Conservation (phyloP, 2,329 filamentous ascomycete genomes). For the Arthrobotrys pseudoclavata region DNA sequence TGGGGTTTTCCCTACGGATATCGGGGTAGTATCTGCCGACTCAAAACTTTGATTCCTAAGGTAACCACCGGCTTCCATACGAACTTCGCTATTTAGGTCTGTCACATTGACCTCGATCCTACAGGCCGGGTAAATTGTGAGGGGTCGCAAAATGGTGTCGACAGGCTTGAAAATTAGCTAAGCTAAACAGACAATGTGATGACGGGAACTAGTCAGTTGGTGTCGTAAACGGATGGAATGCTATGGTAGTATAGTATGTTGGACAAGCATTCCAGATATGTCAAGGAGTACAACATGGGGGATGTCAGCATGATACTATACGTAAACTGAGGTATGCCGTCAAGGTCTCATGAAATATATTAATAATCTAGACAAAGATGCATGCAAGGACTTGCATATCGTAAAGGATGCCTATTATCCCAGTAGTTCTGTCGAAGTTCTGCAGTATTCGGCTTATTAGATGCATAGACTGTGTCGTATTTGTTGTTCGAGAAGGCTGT, state of each 20-base stretch:
- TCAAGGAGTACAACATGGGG: conserved; percentile 15
- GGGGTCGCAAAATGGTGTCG: conserved; percentile 27
- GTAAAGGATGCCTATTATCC: conserved; percentile 26
- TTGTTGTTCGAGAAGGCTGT: conserved; percentile 7
- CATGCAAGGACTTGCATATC: conserved; percentile 40
- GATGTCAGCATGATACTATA: conserved; percentile 22
- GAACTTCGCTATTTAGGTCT: conserved; percentile 1
- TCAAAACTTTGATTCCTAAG: conserved; percentile 33
- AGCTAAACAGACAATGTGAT: conserved; percentile 28
- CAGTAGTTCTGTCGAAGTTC: conserved; percentile 42
- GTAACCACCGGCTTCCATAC: neutral
- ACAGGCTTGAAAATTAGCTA: neutral
- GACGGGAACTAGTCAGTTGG: conserved; percentile 33
- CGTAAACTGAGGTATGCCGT: conserved; percentile 4
- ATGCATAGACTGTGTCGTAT: conserved; percentile 32
- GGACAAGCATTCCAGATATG: conserved; percentile 42
- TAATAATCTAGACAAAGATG: conserved; percentile 16
- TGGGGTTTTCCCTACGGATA: conserved; percentile 29
- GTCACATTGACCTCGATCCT: conserved; percentile 33
- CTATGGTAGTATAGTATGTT: conserved; percentile 31
- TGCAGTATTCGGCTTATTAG: conserved; percentile 39
- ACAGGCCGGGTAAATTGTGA: conserved; percentile 55
- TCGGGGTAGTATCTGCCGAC: conserved; percentile 39
- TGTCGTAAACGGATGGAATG: conserved; percentile 20
- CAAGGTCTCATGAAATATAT: conserved; percentile 5